Percentiles rank a stretch among this genome's conserved stretches.
phyloP scores from a whole-genome alignment of 140 eudicot species.

The Stevia rebaudiana region DNA sequence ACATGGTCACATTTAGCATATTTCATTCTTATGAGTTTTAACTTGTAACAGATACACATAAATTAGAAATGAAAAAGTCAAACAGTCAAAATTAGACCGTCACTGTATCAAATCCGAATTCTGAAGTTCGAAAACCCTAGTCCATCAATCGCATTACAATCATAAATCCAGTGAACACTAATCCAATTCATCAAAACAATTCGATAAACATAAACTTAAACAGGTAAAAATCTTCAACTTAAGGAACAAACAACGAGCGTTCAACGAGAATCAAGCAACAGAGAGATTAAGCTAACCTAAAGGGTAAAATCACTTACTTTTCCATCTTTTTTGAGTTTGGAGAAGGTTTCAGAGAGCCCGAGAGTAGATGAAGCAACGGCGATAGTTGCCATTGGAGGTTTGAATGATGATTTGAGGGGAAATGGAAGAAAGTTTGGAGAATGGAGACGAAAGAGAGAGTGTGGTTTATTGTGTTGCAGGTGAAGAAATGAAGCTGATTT shows the following conservation, averaged over 20 bases:
- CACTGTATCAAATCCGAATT: too few relatives aligned
- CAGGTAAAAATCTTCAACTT: background rate
- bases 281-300: background rate
- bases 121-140: background rate
- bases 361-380: slow-evolving; percentile 36
- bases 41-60: background rate
- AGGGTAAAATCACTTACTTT: slow-evolving; percentile 50
- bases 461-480: slow-evolving; percentile 18
- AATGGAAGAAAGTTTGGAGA: slow-evolving; percentile 12
- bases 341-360: slow-evolving; percentile 77
- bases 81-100: background rate
- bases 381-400: slow-evolving; percentile 56
- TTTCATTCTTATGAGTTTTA: too few relatives aligned
- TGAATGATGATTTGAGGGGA: slow-evolving; percentile 19
- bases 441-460: slow-evolving; percentile 21
- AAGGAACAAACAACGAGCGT: background rate
- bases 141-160: background rate
- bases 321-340: slow-evolving; percentile 52
- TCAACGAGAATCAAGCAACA: background rate
- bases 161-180: background rate
- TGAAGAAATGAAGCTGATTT: slow-evolving; percentile 36
- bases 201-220: background rate
- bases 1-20: background rate
- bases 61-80: background rate
- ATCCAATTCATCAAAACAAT: too few relatives aligned